A percentile compares a stretch with the other conserved stretches of the same genome.
Conservation (phyloP, 2,329 filamentous ascomycete genomes). For the Diaporthe caulivora region DNA sequence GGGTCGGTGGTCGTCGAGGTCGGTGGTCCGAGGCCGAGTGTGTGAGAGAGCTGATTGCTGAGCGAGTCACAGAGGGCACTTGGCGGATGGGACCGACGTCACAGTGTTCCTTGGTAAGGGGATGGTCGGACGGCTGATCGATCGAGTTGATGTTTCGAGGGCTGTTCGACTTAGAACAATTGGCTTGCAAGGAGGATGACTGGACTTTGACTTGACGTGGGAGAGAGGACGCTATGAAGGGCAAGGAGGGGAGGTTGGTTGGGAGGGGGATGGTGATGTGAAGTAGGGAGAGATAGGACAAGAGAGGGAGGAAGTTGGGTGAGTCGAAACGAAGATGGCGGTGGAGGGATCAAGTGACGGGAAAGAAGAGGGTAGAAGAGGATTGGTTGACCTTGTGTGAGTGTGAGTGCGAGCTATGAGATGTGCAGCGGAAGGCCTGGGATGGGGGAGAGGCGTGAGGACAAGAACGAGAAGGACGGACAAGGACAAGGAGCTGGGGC, state of each 20-base stretch:
- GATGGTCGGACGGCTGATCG: slow-evolving; percentile 6
- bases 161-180: slow-evolving; percentile 31
- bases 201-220: slow-evolving; percentile 32
- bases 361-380: slow-evolving; percentile 40
- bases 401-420: slow-evolving; percentile 21
- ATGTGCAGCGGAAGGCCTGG: slow-evolving; percentile 20
- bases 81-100: slow-evolving; percentile 34
- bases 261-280: slow-evolving; percentile 31
- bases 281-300: slow-evolving; percentile 36
- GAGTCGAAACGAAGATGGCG: slow-evolving; percentile 38
- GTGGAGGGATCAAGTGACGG: slow-evolving; percentile 41
- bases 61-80: slow-evolving; percentile 32
- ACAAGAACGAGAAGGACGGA: slow-evolving; percentile 29
- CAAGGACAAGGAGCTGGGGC: slow-evolving; percentile 27
- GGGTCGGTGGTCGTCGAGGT: slow-evolving; percentile 36
- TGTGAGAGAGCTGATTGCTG: slow-evolving; percentile 27
- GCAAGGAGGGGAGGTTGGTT: slow-evolving; percentile 38
- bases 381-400: slow-evolving; percentile 34
- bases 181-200: slow-evolving; percentile 32
- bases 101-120: slow-evolving; percentile 29
- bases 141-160: slow-evolving; percentile 25
- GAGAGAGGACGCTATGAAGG: slow-evolving; percentile 31
- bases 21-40: slow-evolving; percentile 32
- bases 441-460: slow-evolving; percentile 10
- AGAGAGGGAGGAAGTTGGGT: slow-evolving; percentile 34